These are phyloP conservation scores for Zychaea mexicana DNA, from an alignment of 371 early-diverging fungal species.

Conservation along the genomic window DNA sequence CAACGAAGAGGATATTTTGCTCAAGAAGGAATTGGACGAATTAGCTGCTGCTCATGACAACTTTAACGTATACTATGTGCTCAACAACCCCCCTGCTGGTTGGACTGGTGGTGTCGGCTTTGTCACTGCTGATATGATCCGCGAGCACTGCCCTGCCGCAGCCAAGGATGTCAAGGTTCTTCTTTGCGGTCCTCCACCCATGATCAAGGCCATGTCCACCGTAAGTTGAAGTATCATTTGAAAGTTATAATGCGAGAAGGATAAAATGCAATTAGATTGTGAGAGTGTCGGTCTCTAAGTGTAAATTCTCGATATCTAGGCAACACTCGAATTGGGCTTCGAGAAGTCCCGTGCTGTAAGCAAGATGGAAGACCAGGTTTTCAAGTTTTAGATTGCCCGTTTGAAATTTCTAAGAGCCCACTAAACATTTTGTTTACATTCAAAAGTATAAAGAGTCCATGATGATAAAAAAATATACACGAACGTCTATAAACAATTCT, in stretches of 20 bases:
- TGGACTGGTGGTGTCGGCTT: conserved; percentile 92
- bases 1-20: conserved; percentile 85
- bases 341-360: conserved; percentile 80
- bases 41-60: conserved; percentile 78
- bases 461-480: no score
- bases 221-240: conserved; percentile 13
- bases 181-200: conserved; percentile 95
- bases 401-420: no score
- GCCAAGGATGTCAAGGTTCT: conserved; percentile 83
- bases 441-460: no score
- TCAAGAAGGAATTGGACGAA: conserved; percentile 82
- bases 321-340: conserved; percentile 70
- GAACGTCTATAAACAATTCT: no score
- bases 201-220: conserved; percentile 88
- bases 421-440: no score
- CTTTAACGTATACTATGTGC: conserved; percentile 82
- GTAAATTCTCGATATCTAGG: conserved; percentile 16
- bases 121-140: conserved; percentile 82
- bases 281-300: background rate
- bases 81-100: conserved; percentile 80
- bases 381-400: conserved; percentile 74
- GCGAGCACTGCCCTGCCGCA: conserved; percentile 75
- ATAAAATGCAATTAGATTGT: no score
- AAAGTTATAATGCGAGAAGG: no score
- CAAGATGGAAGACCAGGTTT: conserved; percentile 87